Base-by-base conservation (phyloP, 257 asterid genomes). In the Jacaranda mimosifolia region DNA sequence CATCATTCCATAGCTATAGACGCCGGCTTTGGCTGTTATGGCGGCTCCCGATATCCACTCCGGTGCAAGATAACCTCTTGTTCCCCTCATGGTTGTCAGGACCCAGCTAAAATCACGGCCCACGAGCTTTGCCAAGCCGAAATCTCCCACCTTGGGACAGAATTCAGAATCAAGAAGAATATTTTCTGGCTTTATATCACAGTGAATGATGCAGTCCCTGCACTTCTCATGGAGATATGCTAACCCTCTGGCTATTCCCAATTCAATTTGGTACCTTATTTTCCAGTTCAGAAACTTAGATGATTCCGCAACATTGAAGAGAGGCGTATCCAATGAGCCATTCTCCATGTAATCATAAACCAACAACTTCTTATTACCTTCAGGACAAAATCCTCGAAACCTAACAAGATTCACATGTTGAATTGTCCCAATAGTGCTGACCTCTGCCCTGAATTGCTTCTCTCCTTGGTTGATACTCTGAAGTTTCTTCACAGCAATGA, bases 1-100 rank as follows among this genome's bases (percentile, higher is more conserved):
- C 77, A 82, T 58, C 85, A 77, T 82, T 26, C 82, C 85, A 5
- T 77, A 66, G 76, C 85, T 81, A 72, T 77, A 81, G n/a, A 81
- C 82, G 18, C 77, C 82, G 8, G 80, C 79, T 62, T 82, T 82
- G 1, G 77, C 68, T 14, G 85, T 77, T 14, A 82, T 68, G 7
- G 79, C 77, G 7, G 7, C 45, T 40, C 45, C 45, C 3, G 45
- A 40, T 40, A 40, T 1, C 45, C 45, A 40, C 45, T 81, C 82
- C 5, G 85, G 85, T 3, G 79, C 85, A 14, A 81, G 82, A 68
- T 81, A 81, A 5, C 79, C 80, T 48, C 69, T 57, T 4, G 83
- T 78, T 3, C 86, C 82, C 57, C 86, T 80, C 67, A 78, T 68
- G 70, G 83, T 77, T 35, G 83, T 78, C 14, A 78, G 70, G 9